These are phyloP conservation scores for Lactarius trivialis DNA, from an alignment of 768 basidiomycete species.

Conservation along the genomic window DNA sequence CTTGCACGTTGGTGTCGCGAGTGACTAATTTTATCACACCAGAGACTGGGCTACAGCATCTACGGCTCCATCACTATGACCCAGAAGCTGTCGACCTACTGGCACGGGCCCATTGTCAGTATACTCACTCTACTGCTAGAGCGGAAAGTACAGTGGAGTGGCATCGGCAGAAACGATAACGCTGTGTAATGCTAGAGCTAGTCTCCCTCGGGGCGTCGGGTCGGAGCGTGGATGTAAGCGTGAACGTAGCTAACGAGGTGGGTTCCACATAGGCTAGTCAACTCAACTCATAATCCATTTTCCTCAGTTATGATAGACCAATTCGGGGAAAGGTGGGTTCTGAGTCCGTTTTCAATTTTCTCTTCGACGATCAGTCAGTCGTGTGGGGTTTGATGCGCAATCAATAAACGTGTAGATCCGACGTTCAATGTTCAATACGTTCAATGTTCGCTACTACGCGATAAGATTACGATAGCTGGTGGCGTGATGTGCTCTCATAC, in stretches of 20 bases:
- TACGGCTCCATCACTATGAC: background rate
- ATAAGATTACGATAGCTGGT: background rate
- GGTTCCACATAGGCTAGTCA: no score
- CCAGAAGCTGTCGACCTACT: background rate
- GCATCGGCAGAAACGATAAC: background rate
- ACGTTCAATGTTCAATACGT: no score
- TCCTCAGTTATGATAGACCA: no score
- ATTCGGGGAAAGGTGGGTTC: background rate
- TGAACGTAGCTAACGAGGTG: background rate
- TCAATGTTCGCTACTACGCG: no score
- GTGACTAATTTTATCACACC: background rate
- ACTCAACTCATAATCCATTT: no score
- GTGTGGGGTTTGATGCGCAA: background rate
- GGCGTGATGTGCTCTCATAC: no score
- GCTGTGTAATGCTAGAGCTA: no score
- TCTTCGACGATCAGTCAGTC: background rate
- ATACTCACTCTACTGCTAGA: no score
- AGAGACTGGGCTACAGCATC: background rate
- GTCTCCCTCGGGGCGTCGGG: no score
- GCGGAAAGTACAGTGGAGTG: no score
- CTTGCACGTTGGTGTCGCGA: background rate
- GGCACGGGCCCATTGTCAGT: background rate
- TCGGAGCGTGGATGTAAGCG: no score
- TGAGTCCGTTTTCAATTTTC: background rate
- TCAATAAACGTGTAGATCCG: background rate